Evolutionary conservation across 371 early-diverging fungal genomes (phyloP).

Genomic region (Lichtheimia ornata): DNA sequence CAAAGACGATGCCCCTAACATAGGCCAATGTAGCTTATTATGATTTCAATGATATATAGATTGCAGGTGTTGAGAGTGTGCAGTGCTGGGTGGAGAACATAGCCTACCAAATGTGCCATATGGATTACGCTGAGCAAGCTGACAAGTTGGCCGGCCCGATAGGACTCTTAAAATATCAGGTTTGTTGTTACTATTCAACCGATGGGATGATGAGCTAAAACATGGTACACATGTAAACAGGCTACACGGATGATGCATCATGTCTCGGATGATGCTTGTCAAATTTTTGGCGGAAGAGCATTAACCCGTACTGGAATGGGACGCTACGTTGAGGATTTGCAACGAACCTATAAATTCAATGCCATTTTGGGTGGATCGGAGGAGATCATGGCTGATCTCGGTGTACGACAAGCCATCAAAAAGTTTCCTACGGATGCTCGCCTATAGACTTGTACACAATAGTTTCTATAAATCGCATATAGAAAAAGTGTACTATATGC

Average conservation of each 20-base stretch:
- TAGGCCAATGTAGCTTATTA: constrained; percentile 39
- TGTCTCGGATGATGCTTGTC: constrained; percentile 54
- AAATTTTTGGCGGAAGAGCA: constrained; percentile 66
- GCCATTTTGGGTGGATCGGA: constrained; percentile 79
- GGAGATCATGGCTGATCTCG: constrained; percentile 52
- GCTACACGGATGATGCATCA: constrained; percentile 51
- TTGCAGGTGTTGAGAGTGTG: constrained; percentile 49
- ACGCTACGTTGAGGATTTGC: constrained; percentile 43
- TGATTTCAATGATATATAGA: constrained; percentile 79
- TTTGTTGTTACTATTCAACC: constrained; percentile 4
- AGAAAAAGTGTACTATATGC: too few species aligned
- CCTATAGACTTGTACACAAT: constrained; percentile 11
- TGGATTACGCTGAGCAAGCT: constrained; percentile 51
- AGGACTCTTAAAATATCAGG: constrained; percentile 48
- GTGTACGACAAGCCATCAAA: constrained; percentile 35
- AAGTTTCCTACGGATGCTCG: constrained; percentile 25
- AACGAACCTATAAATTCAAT: constrained; percentile 49
- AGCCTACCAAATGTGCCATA: constrained; percentile 59
- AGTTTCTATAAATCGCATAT: too few species aligned
- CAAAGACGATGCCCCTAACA: not conserved
- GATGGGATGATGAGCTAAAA: constrained; percentile 42
- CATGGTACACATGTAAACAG: not conserved
- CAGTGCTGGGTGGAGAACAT: constrained; percentile 55
- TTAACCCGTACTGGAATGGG: constrained; percentile 61
- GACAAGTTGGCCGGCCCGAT: constrained; percentile 58